A percentile compares a stretch with the other conserved stretches of the same genome.
These are phyloP conservation scores for Microbotryum saponariae DNA, from an alignment of 1,284 basidiomycete species.

Conservation along the genomic window DNA sequence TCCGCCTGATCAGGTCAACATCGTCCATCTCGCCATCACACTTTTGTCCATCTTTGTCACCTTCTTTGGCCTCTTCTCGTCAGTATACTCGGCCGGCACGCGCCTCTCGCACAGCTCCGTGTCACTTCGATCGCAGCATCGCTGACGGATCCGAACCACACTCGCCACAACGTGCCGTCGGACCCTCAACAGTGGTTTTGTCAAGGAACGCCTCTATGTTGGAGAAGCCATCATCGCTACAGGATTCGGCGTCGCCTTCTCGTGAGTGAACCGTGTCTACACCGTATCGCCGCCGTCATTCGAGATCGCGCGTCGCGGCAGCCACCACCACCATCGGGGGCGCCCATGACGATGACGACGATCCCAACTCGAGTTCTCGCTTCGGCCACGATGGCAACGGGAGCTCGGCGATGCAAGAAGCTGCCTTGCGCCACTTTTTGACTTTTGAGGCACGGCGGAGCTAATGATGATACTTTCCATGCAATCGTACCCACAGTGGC, in stretches of 20 bases:
- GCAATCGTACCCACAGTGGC: conserved; percentile 49
- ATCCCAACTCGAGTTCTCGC: too few species aligned
- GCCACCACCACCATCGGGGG: too few species aligned
- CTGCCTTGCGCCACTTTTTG: neutral
- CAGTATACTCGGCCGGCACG: neutral
- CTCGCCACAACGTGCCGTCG: neutral
- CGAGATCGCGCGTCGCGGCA: too few species aligned
- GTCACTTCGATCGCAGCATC: neutral
- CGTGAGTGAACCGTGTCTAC: conserved; percentile 38
- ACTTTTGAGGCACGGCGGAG: neutral
- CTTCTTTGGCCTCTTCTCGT: conserved; percentile 49
- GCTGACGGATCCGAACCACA: neutral
- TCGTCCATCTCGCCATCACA: conserved; percentile 57
- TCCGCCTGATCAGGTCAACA: conserved; percentile 28
- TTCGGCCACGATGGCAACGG: too few species aligned
- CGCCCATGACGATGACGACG: too few species aligned
- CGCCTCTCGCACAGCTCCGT: conserved; percentile 9
- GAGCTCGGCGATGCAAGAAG: neutral
- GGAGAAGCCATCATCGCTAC: conserved; percentile 97
- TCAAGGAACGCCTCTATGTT: conserved; percentile 88
- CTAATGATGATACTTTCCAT: neutral
- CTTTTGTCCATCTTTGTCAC: conserved; percentile 53
- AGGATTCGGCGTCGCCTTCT: conserved; percentile 82
- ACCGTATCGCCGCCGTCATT: conserved; percentile 16
- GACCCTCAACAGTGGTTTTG: conserved; percentile 45